Percentiles rank a stretch among this genome's conserved stretches.
phyloP scores from a whole-genome alignment of 2,329 filamentous ascomycete species.

The Aspergillus persii region DNA sequence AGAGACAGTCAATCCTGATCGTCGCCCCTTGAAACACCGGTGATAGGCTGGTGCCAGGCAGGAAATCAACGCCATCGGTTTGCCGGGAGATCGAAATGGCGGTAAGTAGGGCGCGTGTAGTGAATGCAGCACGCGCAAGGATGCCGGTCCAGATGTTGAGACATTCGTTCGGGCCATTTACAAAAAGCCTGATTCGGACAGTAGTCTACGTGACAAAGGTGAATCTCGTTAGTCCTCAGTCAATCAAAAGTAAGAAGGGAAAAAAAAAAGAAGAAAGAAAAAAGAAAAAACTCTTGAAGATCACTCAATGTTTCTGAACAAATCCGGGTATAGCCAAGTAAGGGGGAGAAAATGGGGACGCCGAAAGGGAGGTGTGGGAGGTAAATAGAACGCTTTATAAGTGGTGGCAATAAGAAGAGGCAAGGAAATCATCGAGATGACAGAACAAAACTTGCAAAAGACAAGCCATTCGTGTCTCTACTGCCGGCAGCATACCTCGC shows the following conservation, averaged over 20 bases:
- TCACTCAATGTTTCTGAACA: background rate
- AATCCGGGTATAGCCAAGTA: constrained; percentile 30
- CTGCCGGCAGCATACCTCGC: constrained; percentile 69
- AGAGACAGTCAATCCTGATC: background rate
- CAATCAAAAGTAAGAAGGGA: constrained; percentile 16
- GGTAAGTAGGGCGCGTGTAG: constrained; percentile 7
- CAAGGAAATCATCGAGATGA: constrained; percentile 31
- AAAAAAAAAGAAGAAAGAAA: constrained; percentile 14
- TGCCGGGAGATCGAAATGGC: constrained; percentile 6
- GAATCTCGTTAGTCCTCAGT: constrained; percentile 33
- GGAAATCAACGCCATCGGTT: constrained; percentile 6
- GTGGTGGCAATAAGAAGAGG: constrained; percentile 10
- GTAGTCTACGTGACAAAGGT: constrained; percentile 40
- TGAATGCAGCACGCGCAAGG: constrained; percentile 14
- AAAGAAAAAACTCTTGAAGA: constrained; percentile 10
- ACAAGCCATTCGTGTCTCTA: constrained; percentile 35
- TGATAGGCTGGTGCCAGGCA: background rate
- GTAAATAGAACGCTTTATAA: background rate
- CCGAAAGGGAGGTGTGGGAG: constrained; percentile 1
- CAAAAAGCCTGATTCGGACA: constrained; percentile 50
- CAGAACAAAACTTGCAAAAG: constrained; percentile 34
- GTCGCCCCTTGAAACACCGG: background rate
- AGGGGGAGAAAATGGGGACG: constrained; percentile 11
- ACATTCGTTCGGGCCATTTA: constrained; percentile 26
- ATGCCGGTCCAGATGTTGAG: constrained; percentile 7